Evolutionary conservation across 805 yeast genomes (phyloP).

Genomic region (Tanozyma kutaoensis): DNA sequence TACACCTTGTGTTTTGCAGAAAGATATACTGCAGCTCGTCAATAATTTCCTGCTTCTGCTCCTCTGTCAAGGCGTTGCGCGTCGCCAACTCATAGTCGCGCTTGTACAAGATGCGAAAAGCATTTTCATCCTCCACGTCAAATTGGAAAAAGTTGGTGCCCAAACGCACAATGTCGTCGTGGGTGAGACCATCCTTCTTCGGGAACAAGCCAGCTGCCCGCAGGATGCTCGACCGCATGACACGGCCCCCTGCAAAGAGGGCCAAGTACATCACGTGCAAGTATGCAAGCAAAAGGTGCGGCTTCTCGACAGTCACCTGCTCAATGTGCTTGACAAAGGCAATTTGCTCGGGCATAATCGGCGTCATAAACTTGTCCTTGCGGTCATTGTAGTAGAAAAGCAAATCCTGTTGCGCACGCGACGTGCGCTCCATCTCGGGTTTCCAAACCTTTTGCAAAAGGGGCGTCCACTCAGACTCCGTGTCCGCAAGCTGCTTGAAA

Average conservation of each 20-base stretch:
- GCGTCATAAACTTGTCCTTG: conserved; percentile 39
- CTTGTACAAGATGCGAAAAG: conserved; percentile 53
- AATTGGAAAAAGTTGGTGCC: conserved; percentile 60
- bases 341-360: conserved; percentile 49
- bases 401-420: conserved; percentile 45
- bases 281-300: conserved; percentile 63
- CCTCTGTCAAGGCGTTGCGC: conserved; percentile 54
- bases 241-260: conserved; percentile 74
- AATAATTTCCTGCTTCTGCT: conserved; percentile 56
- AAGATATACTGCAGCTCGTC: conserved; percentile 57
- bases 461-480: conserved; percentile 20
- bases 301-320: conserved; percentile 41
- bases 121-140: conserved; percentile 54
- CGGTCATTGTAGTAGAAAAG: conserved; percentile 50
- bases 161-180: conserved; percentile 42
- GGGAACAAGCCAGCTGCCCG: conserved; percentile 67
- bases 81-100: conserved; percentile 69
- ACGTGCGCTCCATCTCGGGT: conserved; percentile 55
- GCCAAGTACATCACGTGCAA: conserved; percentile 80
- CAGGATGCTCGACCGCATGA: conserved; percentile 53
- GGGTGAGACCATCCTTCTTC: conserved; percentile 50
- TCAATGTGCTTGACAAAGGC: conserved; percentile 50
- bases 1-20: conserved; percentile 43
- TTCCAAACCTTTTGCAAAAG: conserved; percentile 52
- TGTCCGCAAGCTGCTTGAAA: conserved; percentile 27